A percentile compares a stretch with the other conserved stretches of the same genome.
phyloP scores from a whole-genome alignment of 768 basidiomycete species.

The Psilocybe tampanensis region DNA sequence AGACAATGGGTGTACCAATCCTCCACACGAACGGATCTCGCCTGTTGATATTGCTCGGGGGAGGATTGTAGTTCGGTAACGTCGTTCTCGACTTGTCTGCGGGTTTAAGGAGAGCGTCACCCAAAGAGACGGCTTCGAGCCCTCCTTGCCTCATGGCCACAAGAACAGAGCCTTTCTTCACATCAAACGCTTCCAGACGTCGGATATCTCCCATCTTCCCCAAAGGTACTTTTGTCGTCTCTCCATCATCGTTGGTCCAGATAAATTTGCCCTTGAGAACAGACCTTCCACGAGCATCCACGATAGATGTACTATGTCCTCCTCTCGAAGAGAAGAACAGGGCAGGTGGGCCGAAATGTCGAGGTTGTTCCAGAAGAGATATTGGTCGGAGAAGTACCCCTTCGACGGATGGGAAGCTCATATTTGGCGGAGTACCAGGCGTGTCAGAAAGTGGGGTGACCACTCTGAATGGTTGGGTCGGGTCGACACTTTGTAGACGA shows the following conservation, averaged over 20 bases:
- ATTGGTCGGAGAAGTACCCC: constrained; percentile 71
- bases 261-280: constrained; percentile 80
- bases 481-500: constrained; percentile 77
- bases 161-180: constrained; percentile 72
- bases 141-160: constrained; percentile 89
- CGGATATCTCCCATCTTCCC: constrained; percentile 80
- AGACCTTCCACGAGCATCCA: constrained; percentile 83
- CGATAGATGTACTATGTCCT: constrained; percentile 86
- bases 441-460: constrained; percentile 39
- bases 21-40: constrained; percentile 81
- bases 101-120: constrained; percentile 78
- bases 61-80: constrained; percentile 72
- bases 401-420: constrained; percentile 29
- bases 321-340: constrained; percentile 89
- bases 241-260: constrained; percentile 73
- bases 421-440: constrained; percentile 16
- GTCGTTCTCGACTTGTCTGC: constrained; percentile 77
- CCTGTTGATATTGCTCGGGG: constrained; percentile 62
- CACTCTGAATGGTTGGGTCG: constrained; percentile 74
- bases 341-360: constrained; percentile 85
- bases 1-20: constrained; percentile 70
- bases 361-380: constrained; percentile 76
- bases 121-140: constrained; percentile 77
- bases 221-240: constrained; percentile 36
- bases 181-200: constrained; percentile 81